Percentiles rank a stretch among this genome's conserved stretches.
These are phyloP conservation scores for Plectosphaerella sp. DNA, from an alignment of 2,329 filamentous ascomycete species.

Conservation along the genomic window DNA sequence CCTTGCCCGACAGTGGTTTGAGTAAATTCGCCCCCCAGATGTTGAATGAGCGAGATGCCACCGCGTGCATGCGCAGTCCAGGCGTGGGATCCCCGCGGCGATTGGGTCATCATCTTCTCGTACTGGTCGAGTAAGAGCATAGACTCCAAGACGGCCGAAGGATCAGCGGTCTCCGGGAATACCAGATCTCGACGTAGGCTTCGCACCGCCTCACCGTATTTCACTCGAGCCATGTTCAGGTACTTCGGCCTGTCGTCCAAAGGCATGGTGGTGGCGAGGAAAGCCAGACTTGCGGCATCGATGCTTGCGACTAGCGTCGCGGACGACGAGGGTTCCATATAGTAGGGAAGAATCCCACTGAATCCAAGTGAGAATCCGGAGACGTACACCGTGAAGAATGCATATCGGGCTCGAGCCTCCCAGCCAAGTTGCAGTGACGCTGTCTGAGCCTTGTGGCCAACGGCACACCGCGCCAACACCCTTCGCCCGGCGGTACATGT, in stretches of 20 bases:
- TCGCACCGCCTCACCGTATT: slow-evolving; percentile 1
- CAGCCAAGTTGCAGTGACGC: slow-evolving; percentile 7
- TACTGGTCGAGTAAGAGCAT: slow-evolving; percentile 20
- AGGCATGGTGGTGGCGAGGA: slow-evolving; percentile 9
- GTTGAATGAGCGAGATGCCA: slow-evolving; percentile 11
- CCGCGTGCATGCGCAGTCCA: slow-evolving; percentile 17
- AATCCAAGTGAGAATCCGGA: slow-evolving; percentile 15
- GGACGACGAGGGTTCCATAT: slow-evolving; percentile 1
- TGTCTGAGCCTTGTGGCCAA: background rate
- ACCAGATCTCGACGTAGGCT: background rate
- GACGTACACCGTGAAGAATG: slow-evolving; percentile 17
- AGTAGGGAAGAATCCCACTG: slow-evolving; percentile 12
- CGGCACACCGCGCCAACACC: slow-evolving; percentile 1
- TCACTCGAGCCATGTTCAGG: background rate
- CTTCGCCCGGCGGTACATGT: slow-evolving; percentile 12
- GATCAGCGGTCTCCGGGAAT: background rate
- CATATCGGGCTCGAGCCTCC: slow-evolving; percentile 14
- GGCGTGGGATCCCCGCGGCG: slow-evolving; percentile 1
- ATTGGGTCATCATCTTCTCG: slow-evolving; percentile 17
- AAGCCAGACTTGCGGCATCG: slow-evolving; percentile 18
- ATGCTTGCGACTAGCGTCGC: slow-evolving; percentile 15
- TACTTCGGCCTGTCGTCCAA: slow-evolving; percentile 1
- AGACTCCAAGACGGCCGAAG: slow-evolving; percentile 14
- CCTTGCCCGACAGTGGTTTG: slow-evolving; percentile 1
- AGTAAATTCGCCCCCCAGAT: background rate